phyloP scores from a whole-genome alignment of 495 filamentous ascomycete genomes.

The Penicillium coprophilum region DNA sequence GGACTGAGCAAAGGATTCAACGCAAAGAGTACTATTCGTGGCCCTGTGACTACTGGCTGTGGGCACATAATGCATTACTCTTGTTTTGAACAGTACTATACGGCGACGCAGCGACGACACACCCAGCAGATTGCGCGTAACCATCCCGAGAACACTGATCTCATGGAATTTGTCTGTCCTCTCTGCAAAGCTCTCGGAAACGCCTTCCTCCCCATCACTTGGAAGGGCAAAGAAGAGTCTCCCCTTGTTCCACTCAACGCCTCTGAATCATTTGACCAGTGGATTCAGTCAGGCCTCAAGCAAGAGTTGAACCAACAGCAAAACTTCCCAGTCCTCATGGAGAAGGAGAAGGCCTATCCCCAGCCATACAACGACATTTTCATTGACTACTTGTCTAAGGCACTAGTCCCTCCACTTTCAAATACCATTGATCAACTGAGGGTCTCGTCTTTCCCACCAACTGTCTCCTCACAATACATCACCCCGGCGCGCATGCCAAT shows the following conservation, averaged over 20 bases:
- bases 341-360: slow-evolving; percentile 37
- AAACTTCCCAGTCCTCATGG: slow-evolving; percentile 41
- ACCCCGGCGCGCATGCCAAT: slow-evolving; percentile 42
- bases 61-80: slow-evolving; percentile 98
- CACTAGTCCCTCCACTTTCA: slow-evolving; percentile 60
- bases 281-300: slow-evolving; percentile 35
- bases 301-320: slow-evolving; percentile 33
- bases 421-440: slow-evolving; percentile 55
- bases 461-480: slow-evolving; percentile 23
- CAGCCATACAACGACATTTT: slow-evolving; percentile 59
- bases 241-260: slow-evolving; percentile 67
- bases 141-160: slow-evolving; percentile 74
- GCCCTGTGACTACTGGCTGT: slow-evolving; percentile 86
- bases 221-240: slow-evolving; percentile 85
- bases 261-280: slow-evolving; percentile 61
- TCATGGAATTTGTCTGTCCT: slow-evolving; percentile 94
- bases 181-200: slow-evolving; percentile 97
- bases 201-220: slow-evolving; percentile 90
- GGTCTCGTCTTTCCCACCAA: slow-evolving; percentile 33
- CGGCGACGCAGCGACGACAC: slow-evolving; percentile 78
- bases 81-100: slow-evolving; percentile 89
- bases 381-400: slow-evolving; percentile 58
- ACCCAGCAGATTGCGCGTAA: slow-evolving; percentile 87
- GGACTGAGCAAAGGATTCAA: slow-evolving; percentile 88
- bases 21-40: slow-evolving; percentile 59